phyloP scores from a whole-genome alignment of 116 monocot genomes.

The Thalassia testudinum region DNA sequence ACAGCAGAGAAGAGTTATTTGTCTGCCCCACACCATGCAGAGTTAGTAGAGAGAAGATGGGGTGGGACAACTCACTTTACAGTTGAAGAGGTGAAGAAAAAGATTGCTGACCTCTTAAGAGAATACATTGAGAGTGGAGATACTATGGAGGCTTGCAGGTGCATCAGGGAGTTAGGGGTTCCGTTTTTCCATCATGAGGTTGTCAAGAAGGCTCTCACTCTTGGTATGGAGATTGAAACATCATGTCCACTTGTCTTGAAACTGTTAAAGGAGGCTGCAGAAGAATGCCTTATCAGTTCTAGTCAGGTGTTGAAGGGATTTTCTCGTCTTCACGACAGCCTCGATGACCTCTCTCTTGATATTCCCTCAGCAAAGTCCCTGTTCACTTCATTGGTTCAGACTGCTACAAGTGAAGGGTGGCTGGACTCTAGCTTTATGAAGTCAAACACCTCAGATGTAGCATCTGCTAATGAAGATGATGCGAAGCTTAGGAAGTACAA shows the following conservation, averaged over 20 bases:
- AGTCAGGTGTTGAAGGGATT: conserved; percentile 91
- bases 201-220: conserved; percentile 62
- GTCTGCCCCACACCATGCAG: conserved; percentile 93
- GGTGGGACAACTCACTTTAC: conserved; percentile 74
- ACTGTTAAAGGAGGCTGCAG: conserved; percentile 73
- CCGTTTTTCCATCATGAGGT: conserved; percentile 97
- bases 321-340: conserved; percentile 41
- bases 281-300: conserved; percentile 79
- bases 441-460: conserved; percentile 18
- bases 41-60: conserved; percentile 79
- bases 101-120: conserved; percentile 51
- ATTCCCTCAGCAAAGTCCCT: conserved; percentile 63
- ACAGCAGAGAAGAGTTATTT: conserved; percentile 94
- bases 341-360: conserved; percentile 83
- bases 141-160: conserved; percentile 69
- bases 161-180: conserved; percentile 83
- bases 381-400: conserved; percentile 31
- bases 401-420: conserved; percentile 73
- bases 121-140: conserved; percentile 78
- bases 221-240: conserved; percentile 55
- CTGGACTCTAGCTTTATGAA: conserved; percentile 53
- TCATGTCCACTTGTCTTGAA: conserved; percentile 39
- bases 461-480: conserved; percentile 9
- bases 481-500: conserved; percentile 56
- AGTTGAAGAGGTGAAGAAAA: conserved; percentile 78